Conservation (phyloP, 306 rosid species). For the Cicer yamashitae region DNA sequence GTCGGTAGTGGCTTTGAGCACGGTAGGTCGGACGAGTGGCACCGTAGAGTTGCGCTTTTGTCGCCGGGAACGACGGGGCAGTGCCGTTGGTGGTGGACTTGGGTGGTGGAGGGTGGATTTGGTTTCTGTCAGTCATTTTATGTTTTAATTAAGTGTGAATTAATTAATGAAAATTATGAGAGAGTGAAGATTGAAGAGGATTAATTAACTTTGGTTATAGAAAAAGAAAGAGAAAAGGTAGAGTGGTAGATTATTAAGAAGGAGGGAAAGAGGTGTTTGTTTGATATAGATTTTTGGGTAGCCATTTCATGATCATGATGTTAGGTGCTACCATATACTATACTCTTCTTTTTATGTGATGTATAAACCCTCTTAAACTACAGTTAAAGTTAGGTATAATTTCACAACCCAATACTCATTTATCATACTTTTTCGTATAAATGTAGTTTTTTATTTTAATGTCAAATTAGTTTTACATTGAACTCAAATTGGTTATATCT, state of each 20-base stretch:
- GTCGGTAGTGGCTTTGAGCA: slow-evolving; percentile 57
- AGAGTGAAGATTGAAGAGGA: not conserved
- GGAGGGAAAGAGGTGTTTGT: not conserved
- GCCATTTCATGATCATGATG: not conserved
- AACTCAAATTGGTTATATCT: too few species aligned
- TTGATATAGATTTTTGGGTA: slow-evolving; percentile 15
- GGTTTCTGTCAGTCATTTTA: slow-evolving; percentile 73
- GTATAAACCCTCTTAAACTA: not conserved
- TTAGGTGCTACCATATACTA: slow-evolving; percentile 13
- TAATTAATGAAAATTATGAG: not conserved
- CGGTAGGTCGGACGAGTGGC: slow-evolving; percentile 80
- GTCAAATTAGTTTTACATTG: too few species aligned
- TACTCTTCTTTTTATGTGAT: not conserved
- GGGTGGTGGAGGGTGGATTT: slow-evolving; percentile 68
- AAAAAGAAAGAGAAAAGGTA: not conserved
- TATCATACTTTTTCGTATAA: not conserved
- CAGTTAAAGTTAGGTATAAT: slow-evolving; percentile 5
- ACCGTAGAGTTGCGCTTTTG: slow-evolving; percentile 71
- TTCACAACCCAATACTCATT: not conserved
- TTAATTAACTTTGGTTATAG: not conserved
- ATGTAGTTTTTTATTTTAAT: too few species aligned
- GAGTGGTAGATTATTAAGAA: not conserved
- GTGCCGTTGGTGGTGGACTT: slow-evolving; percentile 51
- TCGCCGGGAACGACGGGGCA: slow-evolving; percentile 58
- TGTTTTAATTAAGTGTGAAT: not conserved